A percentile compares a stretch with the other conserved stretches of the same genome.
Conservation (phyloP, 2,329 filamentous ascomycete genomes). For the Xylariaceae sp. region DNA sequence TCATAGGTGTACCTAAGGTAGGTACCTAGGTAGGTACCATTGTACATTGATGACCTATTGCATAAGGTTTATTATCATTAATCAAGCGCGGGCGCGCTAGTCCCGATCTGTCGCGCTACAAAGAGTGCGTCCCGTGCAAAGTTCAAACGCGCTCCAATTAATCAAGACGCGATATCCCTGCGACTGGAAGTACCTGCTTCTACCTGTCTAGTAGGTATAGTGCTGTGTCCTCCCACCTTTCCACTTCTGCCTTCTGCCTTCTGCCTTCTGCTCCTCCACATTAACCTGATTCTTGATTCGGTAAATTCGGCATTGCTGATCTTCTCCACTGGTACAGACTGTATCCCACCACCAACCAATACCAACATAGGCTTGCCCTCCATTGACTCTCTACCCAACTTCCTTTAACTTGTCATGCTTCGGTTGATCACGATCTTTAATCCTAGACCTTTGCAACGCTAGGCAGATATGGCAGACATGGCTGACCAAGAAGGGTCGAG, state of each 20-base stretch:
- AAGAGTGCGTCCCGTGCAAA: neutral
- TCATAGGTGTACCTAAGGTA: too few species aligned
- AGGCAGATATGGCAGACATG: slow-evolving; percentile 19
- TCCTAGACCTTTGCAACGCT: neutral
- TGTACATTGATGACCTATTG: too few species aligned
- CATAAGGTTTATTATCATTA: too few species aligned
- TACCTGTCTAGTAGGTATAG: neutral
- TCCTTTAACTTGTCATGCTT: slow-evolving; percentile 12
- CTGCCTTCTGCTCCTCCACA: neutral
- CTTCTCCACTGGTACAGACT: neutral
- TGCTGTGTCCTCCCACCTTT: too few species aligned
- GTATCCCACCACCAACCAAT: neutral
- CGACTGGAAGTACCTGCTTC: neutral
- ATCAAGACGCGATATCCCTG: neutral
- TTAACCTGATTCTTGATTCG: neutral
- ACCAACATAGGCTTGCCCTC: neutral
- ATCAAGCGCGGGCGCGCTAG: neutral
- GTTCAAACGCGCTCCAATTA: neutral
- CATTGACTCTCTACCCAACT: neutral
- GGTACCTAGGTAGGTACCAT: too few species aligned
- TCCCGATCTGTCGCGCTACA: neutral
- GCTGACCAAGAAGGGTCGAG: slow-evolving; percentile 23
- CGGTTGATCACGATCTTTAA: neutral
- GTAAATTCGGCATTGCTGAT: neutral
- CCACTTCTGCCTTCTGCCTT: too few species aligned